Evolutionary conservation across 1,284 basidiomycete genomes (phyloP).

Genomic region (Fomitiporia mediterranea): DNA sequence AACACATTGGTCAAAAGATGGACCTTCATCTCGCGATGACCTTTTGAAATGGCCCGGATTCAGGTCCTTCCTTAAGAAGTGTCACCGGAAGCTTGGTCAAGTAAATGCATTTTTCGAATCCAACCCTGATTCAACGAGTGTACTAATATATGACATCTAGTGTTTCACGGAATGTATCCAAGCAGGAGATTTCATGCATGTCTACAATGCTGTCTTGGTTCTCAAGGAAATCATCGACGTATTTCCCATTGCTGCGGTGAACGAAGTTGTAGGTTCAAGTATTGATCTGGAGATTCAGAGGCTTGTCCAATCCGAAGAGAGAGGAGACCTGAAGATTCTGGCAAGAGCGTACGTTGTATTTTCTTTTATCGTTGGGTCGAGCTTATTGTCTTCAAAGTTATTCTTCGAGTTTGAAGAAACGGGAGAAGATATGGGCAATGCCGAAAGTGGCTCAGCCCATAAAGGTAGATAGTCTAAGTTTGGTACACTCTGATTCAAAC

Average conservation of each 20-base stretch:
- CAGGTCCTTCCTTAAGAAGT: constrained; percentile 72
- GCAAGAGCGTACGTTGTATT: constrained; percentile 59
- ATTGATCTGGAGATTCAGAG: constrained; percentile 65
- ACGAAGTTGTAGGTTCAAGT: constrained; percentile 45
- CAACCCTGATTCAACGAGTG: neutral
- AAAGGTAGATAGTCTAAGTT: constrained; percentile 22
- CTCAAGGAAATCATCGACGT: constrained; percentile 85
- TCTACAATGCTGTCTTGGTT: constrained; percentile 89
- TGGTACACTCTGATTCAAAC: neutral
- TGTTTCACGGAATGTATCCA: constrained; percentile 60
- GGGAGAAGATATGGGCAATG: constrained; percentile 55
- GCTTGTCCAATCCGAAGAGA: constrained; percentile 68
- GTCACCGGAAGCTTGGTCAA: constrained; percentile 71
- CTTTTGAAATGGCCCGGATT: constrained; percentile 69
- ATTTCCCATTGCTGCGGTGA: constrained; percentile 71
- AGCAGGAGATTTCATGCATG: constrained; percentile 88
- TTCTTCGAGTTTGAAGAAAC: constrained; percentile 64
- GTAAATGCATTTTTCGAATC: constrained; percentile 34
- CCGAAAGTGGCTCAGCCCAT: constrained; percentile 32
- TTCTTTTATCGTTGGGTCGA: neutral
- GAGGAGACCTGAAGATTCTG: constrained; percentile 79
- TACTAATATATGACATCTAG: constrained; percentile 31
- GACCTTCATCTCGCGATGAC: constrained; percentile 42
- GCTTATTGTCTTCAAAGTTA: constrained; percentile 40
- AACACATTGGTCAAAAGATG: constrained; percentile 42